These are phyloP conservation scores for Pholiota adiposa DNA, from an alignment of 1,284 basidiomycete species.

Conservation along the genomic window DNA sequence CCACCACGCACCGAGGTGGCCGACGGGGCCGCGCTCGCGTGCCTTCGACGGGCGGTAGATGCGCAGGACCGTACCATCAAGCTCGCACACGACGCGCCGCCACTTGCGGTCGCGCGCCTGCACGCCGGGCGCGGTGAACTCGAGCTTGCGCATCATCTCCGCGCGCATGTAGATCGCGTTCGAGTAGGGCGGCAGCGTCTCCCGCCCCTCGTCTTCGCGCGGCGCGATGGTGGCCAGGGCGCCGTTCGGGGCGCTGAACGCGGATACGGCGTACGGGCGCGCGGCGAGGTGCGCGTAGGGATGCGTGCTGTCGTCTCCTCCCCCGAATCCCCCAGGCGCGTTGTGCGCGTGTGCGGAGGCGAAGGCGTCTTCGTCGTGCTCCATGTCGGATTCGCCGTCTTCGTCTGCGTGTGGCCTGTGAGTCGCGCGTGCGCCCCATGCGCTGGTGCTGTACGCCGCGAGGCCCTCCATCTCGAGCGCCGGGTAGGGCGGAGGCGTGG, in stretches of 20 bases:
- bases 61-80: constrained; percentile 90
- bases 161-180: constrained; percentile 87
- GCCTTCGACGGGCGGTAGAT: constrained; percentile 68
- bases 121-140: constrained; percentile 85
- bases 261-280: background rate
- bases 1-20: constrained; percentile 77
- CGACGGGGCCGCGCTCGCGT: constrained; percentile 51
- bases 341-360: background rate
- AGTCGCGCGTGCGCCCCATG: background rate
- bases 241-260: background rate
- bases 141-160: constrained; percentile 92
- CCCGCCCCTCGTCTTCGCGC: constrained; percentile 71
- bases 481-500: constrained; percentile 48
- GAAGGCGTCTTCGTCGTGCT: constrained; percentile 2
- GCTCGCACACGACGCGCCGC: constrained; percentile 86
- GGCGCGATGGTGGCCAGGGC: constrained; percentile 29
- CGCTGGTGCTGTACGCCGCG: background rate
- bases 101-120: constrained; percentile 92
- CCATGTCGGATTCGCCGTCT: background rate
- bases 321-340: background rate
- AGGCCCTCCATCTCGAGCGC: constrained; percentile 33
- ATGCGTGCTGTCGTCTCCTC: background rate
- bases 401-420: background rate
- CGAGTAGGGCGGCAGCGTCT: constrained; percentile 82
- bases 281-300: constrained; percentile 5